Conservation (phyloP, 2,329 filamentous ascomycete genomes). For the Alternaria panax region DNA sequence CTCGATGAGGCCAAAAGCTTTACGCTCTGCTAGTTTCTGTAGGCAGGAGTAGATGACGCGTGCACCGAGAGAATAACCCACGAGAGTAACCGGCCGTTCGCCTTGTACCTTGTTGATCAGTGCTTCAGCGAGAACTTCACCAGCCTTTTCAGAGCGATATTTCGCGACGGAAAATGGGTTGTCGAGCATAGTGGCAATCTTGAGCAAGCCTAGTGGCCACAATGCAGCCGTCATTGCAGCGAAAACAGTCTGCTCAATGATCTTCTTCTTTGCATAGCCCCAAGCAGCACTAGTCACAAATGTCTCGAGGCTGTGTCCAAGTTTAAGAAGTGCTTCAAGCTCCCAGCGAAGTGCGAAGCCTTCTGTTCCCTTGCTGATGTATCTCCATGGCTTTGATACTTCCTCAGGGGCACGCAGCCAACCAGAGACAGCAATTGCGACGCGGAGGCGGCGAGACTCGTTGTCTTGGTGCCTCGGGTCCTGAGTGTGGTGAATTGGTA, state of each 20-base stretch:
- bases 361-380: slow-evolving; percentile 75
- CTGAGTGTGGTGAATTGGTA: slow-evolving; percentile 65
- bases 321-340: slow-evolving; percentile 74
- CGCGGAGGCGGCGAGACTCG: slow-evolving; percentile 65
- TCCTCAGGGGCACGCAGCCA: slow-evolving; percentile 79
- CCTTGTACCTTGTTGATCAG: slow-evolving; percentile 83
- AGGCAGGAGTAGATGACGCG: slow-evolving; percentile 85
- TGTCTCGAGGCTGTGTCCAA: slow-evolving; percentile 79
- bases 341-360: slow-evolving; percentile 88
- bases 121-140: slow-evolving; percentile 79
- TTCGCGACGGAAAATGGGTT: slow-evolving; percentile 83
- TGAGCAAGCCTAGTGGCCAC: slow-evolving; percentile 58
- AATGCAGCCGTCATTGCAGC: slow-evolving; percentile 56
- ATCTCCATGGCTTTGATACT: slow-evolving; percentile 78
- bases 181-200: slow-evolving; percentile 68
- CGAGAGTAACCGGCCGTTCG: slow-evolving; percentile 78
- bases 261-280: slow-evolving; percentile 74
- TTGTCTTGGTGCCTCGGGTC: slow-evolving; percentile 60
- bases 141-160: slow-evolving; percentile 80
- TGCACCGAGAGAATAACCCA: slow-evolving; percentile 84
- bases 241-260: slow-evolving; percentile 69
- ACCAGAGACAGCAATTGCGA: slow-evolving; percentile 84
- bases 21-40: slow-evolving; percentile 75
- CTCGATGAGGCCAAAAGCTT: slow-evolving; percentile 84
- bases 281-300: slow-evolving; percentile 84